Evolutionary conservation across 345 rosid species (phyloP).

Genomic region (Murraya paniculata): DNA sequence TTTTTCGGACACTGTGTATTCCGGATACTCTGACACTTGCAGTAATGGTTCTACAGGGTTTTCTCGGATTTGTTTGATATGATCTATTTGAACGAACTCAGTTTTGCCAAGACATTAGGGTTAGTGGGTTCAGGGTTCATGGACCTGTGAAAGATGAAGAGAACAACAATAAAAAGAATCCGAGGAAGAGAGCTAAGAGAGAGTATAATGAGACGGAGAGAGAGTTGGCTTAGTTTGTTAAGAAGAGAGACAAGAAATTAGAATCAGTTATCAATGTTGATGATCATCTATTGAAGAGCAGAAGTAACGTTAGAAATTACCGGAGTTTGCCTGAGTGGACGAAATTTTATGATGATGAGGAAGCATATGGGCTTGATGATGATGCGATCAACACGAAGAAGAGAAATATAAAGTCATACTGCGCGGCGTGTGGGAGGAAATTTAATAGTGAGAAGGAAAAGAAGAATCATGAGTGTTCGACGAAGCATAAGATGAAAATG

Average conservation of each 20-base stretch:
- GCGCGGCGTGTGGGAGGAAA: constrained; percentile 80
- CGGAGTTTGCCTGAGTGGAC: constrained; percentile 51
- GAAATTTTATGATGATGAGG: constrained; percentile 45
- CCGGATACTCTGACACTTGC: constrained; percentile 55
- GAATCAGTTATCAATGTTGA: too few species aligned
- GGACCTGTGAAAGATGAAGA: constrained; percentile 77
- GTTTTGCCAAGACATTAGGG: constrained; percentile 50
- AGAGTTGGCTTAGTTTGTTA: constrained; percentile 74
- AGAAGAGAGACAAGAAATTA: constrained; percentile 82
- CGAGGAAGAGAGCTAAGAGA: constrained; percentile 74
- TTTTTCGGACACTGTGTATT: constrained; percentile 68
- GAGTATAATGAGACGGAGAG: constrained; percentile 83
- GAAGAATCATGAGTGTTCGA: constrained; percentile 93
- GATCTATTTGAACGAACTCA: constrained; percentile 59
- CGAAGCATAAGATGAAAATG: constrained; percentile 92
- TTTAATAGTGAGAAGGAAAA: constrained; percentile 93
- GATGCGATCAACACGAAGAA: constrained; percentile 19
- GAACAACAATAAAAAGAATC: constrained; percentile 51
- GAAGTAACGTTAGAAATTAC: too few species aligned
- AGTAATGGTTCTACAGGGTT: constrained; percentile 75
- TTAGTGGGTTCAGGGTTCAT: constrained; percentile 33
- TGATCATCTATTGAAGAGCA: constrained; percentile 58
- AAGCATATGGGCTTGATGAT: constrained; percentile 27
- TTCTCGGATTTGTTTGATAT: constrained; percentile 63
- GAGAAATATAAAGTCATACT: constrained; percentile 51